A percentile compares a stretch with the other conserved stretches of the same genome.
Evolutionary conservation across 2,329 filamentous ascomycete genomes (phyloP).

Genomic region (Trichoderma pleuroti): DNA sequence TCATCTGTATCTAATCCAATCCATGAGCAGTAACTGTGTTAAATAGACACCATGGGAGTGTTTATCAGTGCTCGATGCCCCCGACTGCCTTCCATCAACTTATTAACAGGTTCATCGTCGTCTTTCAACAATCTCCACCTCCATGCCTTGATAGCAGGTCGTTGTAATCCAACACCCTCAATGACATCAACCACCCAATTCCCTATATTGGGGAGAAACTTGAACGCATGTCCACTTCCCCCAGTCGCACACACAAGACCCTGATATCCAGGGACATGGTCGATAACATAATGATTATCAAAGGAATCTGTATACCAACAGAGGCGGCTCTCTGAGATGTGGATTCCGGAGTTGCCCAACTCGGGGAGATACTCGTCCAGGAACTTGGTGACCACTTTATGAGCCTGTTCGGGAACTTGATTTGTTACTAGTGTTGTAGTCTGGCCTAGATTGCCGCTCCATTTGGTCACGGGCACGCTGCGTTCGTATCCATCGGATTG

Average conservation of each 20-base stretch:
- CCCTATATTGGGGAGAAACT: conserved; percentile 58
- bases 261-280: conserved; percentile 49
- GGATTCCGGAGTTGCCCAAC: conserved; percentile 32
- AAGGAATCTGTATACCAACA: conserved; percentile 36
- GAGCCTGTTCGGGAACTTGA: conserved; percentile 29
- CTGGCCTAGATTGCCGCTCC: conserved; percentile 22
- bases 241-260: conserved; percentile 58
- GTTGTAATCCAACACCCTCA: conserved; percentile 1
- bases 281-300: conserved; percentile 34
- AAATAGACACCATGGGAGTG: not conserved
- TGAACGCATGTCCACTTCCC: conserved; percentile 60
- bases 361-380: conserved; percentile 43
- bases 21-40: not conserved
- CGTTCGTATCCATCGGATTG: conserved; percentile 37
- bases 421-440: not conserved
- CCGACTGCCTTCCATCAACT: conserved; percentile 10
- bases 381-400: conserved; percentile 32
- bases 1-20: fast-evolving
- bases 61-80: not conserved
- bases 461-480: conserved; percentile 41
- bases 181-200: conserved; percentile 50
- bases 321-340: conserved; percentile 24
- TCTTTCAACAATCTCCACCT: conserved; percentile 10
- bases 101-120: not conserved
- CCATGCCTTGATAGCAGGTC: conserved; percentile 7